Evolutionary conservation across 75 land plant species (phyloP), one percentile per base, ranked within the genome.

Genomic region (Gnetum montanum): DNA sequence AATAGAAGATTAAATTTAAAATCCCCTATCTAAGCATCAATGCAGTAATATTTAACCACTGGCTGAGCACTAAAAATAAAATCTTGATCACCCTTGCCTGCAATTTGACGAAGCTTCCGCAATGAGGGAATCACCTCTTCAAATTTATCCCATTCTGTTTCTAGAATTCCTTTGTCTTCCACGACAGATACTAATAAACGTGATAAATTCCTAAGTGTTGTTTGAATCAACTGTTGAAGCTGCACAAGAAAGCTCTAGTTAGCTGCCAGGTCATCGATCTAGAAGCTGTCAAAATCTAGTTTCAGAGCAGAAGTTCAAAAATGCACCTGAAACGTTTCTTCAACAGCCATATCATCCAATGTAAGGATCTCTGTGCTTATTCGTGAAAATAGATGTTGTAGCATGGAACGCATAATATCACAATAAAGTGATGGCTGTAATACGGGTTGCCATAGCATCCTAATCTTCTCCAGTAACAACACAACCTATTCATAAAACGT

Each of bases 321-420:
- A 23, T 29, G 27, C 11, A 95, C 99, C 99, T 95, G 80, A 33
- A 77, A 73, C 62, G 92, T 77, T 59, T 95, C 99, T 43, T 84
- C 92, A 16, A 81, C 92, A 36, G 92, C 86, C 55, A 95, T 73
- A 55, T 95, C 99, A 70, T 86, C 92, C 41, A 90, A 38, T n/a
- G 67, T 63, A 16, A 95, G 96, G 38, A 95, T 76, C 43, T 95
- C 99, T 69, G 40, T 58, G 18, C 71, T 52, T 2, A 95, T 67
- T 54, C 82, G 66, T 12, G 76, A 62, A 38, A 86, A 84, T 16
- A 83, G 71, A 54, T 72, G 52, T 26, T 92, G 82, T 49, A 90
- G 49, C 30, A 90, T 57, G 49, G 19, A 60, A 19, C 54, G 76
- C 76, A 95, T 74, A 30, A 67, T 38, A 63, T 54, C 75, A 55